A percentile compares a stretch with the other conserved stretches of the same genome.
Conservation (phyloP, 441 rosid species). For the Populus hybrid region DNA sequence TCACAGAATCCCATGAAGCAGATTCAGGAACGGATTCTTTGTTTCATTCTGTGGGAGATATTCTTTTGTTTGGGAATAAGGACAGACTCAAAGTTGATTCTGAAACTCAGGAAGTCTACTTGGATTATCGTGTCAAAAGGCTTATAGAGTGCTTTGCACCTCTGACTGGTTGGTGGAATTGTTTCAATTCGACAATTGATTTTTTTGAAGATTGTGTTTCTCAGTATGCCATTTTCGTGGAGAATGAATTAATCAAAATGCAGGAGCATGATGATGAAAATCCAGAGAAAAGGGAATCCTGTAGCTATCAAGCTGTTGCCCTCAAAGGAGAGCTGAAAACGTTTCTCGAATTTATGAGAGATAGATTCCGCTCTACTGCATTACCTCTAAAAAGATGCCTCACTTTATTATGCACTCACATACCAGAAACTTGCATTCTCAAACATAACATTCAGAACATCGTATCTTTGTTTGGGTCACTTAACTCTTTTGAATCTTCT, state of each 20-base stretch:
- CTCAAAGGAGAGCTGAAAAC: too few species aligned
- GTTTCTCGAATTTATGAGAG: not conserved
- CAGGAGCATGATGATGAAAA: not conserved
- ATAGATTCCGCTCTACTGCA: slow-evolving; percentile 15
- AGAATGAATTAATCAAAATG: slow-evolving; percentile 16
- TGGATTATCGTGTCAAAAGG: slow-evolving; percentile 35
- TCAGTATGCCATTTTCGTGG: slow-evolving; percentile 15
- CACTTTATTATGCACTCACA: not conserved
- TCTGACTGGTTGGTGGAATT: slow-evolving; percentile 27
- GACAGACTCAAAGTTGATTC: slow-evolving; percentile 24
- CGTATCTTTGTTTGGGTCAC: slow-evolving; percentile 19
- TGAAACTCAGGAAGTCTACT: slow-evolving; percentile 31
- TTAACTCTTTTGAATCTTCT: slow-evolving; percentile 27
- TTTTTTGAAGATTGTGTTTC: slow-evolving; percentile 33
- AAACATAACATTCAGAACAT: slow-evolving; percentile 2
- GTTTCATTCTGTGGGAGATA: slow-evolving; percentile 26
- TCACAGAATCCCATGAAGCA: slow-evolving; percentile 22
- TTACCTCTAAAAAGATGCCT: not conserved
- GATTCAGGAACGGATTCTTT: not conserved
- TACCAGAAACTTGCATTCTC: not conserved
- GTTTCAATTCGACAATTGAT: slow-evolving; percentile 24
- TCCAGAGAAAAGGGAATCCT: not conserved
- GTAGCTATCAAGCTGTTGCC: not conserved
- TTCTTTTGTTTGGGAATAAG: slow-evolving; percentile 38
- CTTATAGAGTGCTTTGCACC: slow-evolving; percentile 30